Evolutionary conservation across 805 yeast genomes (phyloP).

Genomic region (Candida maesae): DNA sequence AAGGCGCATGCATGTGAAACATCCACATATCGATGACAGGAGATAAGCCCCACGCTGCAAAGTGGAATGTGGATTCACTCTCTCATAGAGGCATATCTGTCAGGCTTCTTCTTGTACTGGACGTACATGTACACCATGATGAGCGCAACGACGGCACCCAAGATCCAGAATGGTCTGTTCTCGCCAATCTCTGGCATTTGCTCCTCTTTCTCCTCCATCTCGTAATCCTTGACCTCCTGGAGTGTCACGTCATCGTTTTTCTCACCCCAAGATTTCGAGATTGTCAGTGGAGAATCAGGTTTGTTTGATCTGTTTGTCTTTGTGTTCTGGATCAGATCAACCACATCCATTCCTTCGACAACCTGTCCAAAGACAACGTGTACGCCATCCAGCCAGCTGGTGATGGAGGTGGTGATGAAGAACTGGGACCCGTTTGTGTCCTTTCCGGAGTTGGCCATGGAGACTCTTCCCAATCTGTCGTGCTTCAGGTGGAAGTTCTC

Average conservation of each 20-base stretch:
- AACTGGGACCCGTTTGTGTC: constrained; percentile 70
- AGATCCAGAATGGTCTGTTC: constrained; percentile 14
- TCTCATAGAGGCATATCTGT: constrained; percentile 27
- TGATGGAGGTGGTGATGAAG: constrained; percentile 56
- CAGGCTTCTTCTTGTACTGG: constrained; percentile 10
- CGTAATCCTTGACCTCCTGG: constrained; percentile 20
- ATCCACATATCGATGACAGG: no score
- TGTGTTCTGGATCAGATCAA: constrained; percentile 56
- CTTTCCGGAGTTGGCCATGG: constrained; percentile 70
- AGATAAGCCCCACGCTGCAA: no score
- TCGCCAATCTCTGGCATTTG: constrained; percentile 7
- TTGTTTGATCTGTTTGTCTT: constrained; percentile 38
- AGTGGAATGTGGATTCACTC: constrained; percentile 19
- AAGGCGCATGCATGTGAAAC: no score
- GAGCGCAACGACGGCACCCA: constrained; percentile 17
- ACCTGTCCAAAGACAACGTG: constrained; percentile 83
- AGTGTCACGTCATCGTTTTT: constrained; percentile 19
- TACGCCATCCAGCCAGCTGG: constrained; percentile 47
- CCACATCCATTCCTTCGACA: constrained; percentile 54
- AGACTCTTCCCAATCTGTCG: constrained; percentile 62
- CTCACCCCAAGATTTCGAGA: constrained; percentile 33
- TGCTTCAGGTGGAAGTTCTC: constrained; percentile 72
- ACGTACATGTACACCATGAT: constrained; percentile 19
- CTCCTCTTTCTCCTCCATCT: constrained; percentile 12
- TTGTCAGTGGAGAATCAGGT: constrained; percentile 43